Percentiles rank a stretch among this genome's conserved stretches.
Conservation (phyloP, 2,329 filamentous ascomycete species). For the Pseudocercospora cruenta region DNA sequence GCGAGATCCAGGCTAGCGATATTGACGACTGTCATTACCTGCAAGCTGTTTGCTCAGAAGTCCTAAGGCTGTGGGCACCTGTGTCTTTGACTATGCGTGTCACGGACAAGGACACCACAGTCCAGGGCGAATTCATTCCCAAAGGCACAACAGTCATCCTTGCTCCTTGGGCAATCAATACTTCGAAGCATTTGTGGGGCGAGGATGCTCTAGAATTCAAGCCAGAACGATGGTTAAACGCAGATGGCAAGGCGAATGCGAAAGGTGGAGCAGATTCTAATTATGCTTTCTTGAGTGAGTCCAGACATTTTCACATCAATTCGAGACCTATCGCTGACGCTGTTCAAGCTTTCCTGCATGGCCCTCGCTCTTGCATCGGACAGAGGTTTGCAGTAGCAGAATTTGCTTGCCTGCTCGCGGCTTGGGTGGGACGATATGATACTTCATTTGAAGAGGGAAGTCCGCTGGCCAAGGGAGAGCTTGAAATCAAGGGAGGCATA, state of each 20-base stretch:
- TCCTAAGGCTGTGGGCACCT: conserved; percentile 72
- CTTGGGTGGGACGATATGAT: conserved; percentile 75
- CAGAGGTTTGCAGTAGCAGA: conserved; percentile 79
- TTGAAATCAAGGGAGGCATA: conserved; percentile 70
- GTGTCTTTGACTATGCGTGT: conserved; percentile 72
- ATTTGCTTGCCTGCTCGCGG: conserved; percentile 80
- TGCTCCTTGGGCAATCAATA: conserved; percentile 69
- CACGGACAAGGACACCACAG: conserved; percentile 65
- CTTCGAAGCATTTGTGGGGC: conserved; percentile 72
- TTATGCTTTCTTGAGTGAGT: conserved; percentile 67
- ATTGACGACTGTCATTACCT: conserved; percentile 79
- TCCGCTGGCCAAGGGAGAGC: conserved; percentile 49
- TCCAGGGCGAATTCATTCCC: conserved; percentile 68
- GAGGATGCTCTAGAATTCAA: conserved; percentile 73
- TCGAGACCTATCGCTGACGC: not conserved
- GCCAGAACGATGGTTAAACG: conserved; percentile 73
- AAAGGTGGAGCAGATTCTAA: conserved; percentile 75
- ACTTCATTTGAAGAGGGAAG: conserved; percentile 64
- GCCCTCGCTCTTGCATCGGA: conserved; percentile 84
- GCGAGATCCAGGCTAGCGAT: conserved; percentile 55
- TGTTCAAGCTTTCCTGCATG: conserved; percentile 71
- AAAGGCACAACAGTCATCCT: conserved; percentile 72
- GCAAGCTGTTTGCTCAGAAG: conserved; percentile 76
- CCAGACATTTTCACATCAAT: not conserved
- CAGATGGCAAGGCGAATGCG: conserved; percentile 56